Base-by-base conservation (phyloP, 1,284 basidiomycete species). In the Irpex rosettiformis region DNA sequence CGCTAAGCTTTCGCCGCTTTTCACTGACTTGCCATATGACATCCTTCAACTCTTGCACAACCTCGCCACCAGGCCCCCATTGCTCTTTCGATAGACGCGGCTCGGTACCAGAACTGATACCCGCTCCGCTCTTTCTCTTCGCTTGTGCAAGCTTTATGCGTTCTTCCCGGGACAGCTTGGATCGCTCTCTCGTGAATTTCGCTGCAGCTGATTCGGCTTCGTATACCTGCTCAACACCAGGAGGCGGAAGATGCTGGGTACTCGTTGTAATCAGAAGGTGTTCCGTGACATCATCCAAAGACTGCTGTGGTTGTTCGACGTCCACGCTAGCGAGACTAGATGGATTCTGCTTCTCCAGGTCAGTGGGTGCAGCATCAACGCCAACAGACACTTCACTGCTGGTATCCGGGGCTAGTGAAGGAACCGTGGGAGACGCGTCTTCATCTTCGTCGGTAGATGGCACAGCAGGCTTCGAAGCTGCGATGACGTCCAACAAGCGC, bases 11-110 rank as follows among this genome's bases (percentile, higher is more conserved):
- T 62, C 86, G 73, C 66, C 85, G 76, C 67, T 78, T 77, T 72
- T 91, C 86, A 22, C 88, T 81, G 4, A 93, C 90, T 67, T 90
- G 86, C 85, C 86, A 90, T 28, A 92, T 92, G 13, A 92, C 89
- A 65, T 90, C 88, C 70, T 88, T 89, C 64, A 93, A 74, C 72
- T 92, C 90, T 67, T 89, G 84, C 6, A 92, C 89, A 33, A 93
- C 89, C 61, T 92, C 90, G 1, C 84, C 86, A 10, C 85, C 83
- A 8, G 88, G 89, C 0, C 87, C 89, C 85, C 86, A 88, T 55
- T 75, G 74, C 66, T 83, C 82, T 43, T 49, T 55, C 37, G 62
- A 25, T 24, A 61, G 24, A 37, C 55, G 18, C 21, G 53, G 28
- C 59, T 55, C 24, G 60, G 61, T 54, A 40, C 25, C 49, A 45